Conservation (phyloP, 78 protist species). For the Chrysochromulina tobinii region DNA sequence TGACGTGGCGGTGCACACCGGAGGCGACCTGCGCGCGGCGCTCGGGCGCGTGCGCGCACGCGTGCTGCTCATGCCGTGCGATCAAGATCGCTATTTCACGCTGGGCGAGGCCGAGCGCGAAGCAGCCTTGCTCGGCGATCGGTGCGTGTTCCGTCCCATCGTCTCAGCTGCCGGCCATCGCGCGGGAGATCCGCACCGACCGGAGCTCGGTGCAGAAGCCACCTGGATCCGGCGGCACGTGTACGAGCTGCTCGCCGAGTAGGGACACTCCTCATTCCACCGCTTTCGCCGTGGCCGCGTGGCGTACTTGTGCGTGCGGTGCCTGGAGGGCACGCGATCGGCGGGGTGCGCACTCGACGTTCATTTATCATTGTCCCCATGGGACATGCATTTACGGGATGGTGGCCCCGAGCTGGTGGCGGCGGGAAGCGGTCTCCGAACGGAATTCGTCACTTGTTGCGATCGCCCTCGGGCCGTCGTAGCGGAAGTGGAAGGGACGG, state of each 20-base stretch:
- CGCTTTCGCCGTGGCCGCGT: too few species aligned
- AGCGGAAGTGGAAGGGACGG: too few species aligned
- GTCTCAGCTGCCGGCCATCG: background rate
- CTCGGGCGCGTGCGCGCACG: background rate
- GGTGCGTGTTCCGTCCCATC: background rate
- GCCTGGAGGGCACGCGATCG: too few species aligned
- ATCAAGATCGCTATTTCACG: slow-evolving; percentile 23
- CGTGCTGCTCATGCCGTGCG: slow-evolving; percentile 37
- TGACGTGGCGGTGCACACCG: background rate
- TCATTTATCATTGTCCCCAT: too few species aligned
- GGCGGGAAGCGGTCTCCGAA: too few species aligned
- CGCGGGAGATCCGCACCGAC: slow-evolving; percentile 1
- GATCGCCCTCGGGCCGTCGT: too few species aligned
- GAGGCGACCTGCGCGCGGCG: background rate
- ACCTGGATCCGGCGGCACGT: background rate
- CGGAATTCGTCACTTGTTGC: too few species aligned
- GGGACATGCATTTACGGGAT: too few species aligned
- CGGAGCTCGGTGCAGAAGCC: background rate
- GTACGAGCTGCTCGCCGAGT: background rate
- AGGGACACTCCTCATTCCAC: too few species aligned
- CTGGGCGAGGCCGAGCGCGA: background rate
- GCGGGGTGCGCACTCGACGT: too few species aligned
- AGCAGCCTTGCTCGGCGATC: background rate
- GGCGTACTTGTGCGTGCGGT: too few species aligned
- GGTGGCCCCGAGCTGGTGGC: too few species aligned